Evolutionary conservation across 352 stramenopile species (phyloP), one percentile per base, ranked within the genome.

Genomic region (Pythium rhizo-oryzae): DNA sequence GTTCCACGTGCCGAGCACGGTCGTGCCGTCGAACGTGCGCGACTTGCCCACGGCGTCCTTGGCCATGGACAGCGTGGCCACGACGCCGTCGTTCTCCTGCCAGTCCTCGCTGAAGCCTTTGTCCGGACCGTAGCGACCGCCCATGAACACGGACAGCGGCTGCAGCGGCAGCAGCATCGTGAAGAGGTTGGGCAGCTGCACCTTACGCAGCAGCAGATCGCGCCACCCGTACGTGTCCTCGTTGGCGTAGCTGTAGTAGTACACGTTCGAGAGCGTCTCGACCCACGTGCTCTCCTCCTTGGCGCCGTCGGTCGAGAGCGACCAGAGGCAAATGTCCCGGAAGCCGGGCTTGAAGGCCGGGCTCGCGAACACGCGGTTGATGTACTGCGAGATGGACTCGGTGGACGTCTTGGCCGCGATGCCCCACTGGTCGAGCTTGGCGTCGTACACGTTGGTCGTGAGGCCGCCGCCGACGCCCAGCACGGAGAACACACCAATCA

Each of bases 391-490:
- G 28, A 81, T 54, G 11, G 67, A 65, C 56, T 87, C 79, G 33
- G 23, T 59, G 19, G 63, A 18, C 0, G 30, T 13, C 70, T 76
- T 79, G n/a, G 64, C 28, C 11, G 57, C 55, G 65, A 87, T 81
- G 37, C 71, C 77, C 78, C 80, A 90, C 35, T 90, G 82, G 51
- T 88, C 82, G 25, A 90, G 54, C 60, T 88, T 78, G 11, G 67
- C 77, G 56, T 90, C 82, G 62, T 88, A 88, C 24, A 83, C 24
- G 24, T 62, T 52, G 28, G 75, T 56, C 3, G 67, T 60, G 7
- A 67, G 62, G 23, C 79, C 74, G 18, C 78, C 77, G 25, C 30
- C 65, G 35, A 79, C 30, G 3, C 75, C 76, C 6, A 80, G 56
- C 21, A 77, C 60, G 0, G 67, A 69, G 8, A 86, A 69, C 13